Evolutionary conservation across 352 stramenopile genomes (phyloP).

Genomic region (Pythium utonaiense): DNA sequence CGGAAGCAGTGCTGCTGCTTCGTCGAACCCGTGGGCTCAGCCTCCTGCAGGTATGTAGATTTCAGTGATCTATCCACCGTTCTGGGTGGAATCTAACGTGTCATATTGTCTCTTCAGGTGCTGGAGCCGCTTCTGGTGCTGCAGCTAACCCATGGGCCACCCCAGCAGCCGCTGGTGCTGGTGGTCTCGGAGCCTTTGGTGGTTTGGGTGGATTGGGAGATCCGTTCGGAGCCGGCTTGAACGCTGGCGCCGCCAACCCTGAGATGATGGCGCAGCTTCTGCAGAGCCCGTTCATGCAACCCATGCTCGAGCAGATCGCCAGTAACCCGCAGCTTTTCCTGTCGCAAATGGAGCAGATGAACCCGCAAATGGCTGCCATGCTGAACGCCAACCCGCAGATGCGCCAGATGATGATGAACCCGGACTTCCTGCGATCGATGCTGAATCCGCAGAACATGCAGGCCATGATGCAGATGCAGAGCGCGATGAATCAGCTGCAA

Average conservation of each 20-base stretch:
- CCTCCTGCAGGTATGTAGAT: slow-evolving; percentile 1
- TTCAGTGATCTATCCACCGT: background rate
- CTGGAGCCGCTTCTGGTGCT: slow-evolving; percentile 8
- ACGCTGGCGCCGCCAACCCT: slow-evolving; percentile 37
- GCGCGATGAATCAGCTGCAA: slow-evolving; percentile 82
- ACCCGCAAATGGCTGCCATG: slow-evolving; percentile 86
- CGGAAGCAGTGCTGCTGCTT: slow-evolving; percentile 1
- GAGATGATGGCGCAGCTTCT: slow-evolving; percentile 84
- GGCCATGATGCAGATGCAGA: slow-evolving; percentile 91
- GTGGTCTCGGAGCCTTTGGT: slow-evolving; percentile 23
- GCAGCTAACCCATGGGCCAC: slow-evolving; percentile 51
- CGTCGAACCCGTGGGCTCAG: slow-evolving; percentile 61
- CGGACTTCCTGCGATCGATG: slow-evolving; percentile 77
- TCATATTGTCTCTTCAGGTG: background rate
- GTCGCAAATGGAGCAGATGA: slow-evolving; percentile 85
- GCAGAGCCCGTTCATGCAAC: slow-evolving; percentile 85
- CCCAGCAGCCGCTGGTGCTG: slow-evolving; percentile 10
- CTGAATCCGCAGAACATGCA: slow-evolving; percentile 90
- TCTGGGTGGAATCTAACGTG: background rate
- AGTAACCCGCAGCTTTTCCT: slow-evolving; percentile 77
- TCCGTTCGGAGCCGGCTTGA: slow-evolving; percentile 14
- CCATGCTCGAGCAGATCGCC: slow-evolving; percentile 77
- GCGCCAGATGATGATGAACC: slow-evolving; percentile 88
- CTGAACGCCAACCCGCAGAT: slow-evolving; percentile 87
- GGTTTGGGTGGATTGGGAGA: slow-evolving; percentile 8